These are phyloP conservation scores for Kodamaea suecica DNA, from an alignment of 1,139 yeast genomes.

Conservation along the genomic window DNA sequence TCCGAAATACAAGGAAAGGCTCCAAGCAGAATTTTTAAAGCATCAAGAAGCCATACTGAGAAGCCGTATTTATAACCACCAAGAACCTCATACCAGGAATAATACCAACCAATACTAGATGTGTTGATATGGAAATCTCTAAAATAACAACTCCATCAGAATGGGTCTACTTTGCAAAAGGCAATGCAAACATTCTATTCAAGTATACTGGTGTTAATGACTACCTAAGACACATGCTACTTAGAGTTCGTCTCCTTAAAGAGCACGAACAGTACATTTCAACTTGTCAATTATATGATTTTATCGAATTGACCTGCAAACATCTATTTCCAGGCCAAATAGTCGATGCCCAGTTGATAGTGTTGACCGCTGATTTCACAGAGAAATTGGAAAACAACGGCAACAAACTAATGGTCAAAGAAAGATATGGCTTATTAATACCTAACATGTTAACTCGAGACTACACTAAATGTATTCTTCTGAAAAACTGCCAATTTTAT, in stretches of 20 bases:
- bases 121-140: slow-evolving; percentile 35
- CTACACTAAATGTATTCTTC: slow-evolving; percentile 25
- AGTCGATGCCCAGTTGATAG: slow-evolving; percentile 40
- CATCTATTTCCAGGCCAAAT: slow-evolving; percentile 38
- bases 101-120: not conserved
- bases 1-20: too few species aligned
- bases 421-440: slow-evolving; percentile 40
- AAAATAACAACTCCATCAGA: slow-evolving; percentile 40
- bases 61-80: too few species aligned
- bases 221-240: slow-evolving; percentile 33
- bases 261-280: slow-evolving; percentile 40
- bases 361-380: slow-evolving; percentile 34
- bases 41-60: too few species aligned
- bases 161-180: slow-evolving; percentile 46
- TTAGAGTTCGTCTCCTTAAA: slow-evolving; percentile 37
- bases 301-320: slow-evolving; percentile 42
- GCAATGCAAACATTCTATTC: slow-evolving; percentile 46
- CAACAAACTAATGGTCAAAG: slow-evolving; percentile 32
- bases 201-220: slow-evolving; percentile 39
- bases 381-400: slow-evolving; percentile 28
- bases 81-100: too few species aligned
- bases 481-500: slow-evolving; percentile 40
- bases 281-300: slow-evolving; percentile 43
- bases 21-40: too few species aligned
- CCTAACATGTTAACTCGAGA: slow-evolving; percentile 41